Base-by-base conservation (phyloP, 2,329 filamentous ascomycete genomes). In the Emmonsiellopsis sp. region DNA sequence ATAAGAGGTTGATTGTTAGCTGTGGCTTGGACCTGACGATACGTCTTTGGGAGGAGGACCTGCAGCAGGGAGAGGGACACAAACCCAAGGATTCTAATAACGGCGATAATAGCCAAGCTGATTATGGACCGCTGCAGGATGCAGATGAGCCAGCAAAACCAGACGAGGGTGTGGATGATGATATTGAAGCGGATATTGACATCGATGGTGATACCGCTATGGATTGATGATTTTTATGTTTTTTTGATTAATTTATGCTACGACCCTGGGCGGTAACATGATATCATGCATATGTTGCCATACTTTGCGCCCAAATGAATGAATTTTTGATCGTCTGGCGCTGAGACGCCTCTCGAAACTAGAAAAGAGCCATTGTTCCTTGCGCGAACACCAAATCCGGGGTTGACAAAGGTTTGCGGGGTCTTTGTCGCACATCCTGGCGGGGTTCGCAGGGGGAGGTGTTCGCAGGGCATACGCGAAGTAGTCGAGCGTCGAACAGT, bases 11-110 rank as follows among this genome's bases (percentile, higher is more conserved):
- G 17, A 72, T 87, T 42, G 83, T 79, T 5, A 86, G 82, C 58
- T 82, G 80, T 53, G 80, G 84, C 0, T 57, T 83, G 40, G 84
- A 87, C 63, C 74, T 75, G 57, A 83, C 79, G 2, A 74, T 87
- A 17, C 76, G 78, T 52, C 69, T 87, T 5, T 87, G 83, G 81
- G 74, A 77, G 52, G 75, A 79, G 58, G 62, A 66, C 1, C 56
- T 49, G 11, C 57, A 56, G 14, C 56, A 55, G 37, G 55, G 57
- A 7, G 56, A 58, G 32, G 56, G 56, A 55, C 46, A 52, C 40
- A 54, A 58, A 37, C 52, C 56, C 6, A 56, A 58, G 37, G 56
- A 58, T 6, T 27, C 56, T 45, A 56, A 50, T 3, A 58, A 56
- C 13, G 53, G 55, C 1, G 21, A 42, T 7, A 37, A 49, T 44